Conservation (phyloP, 768 basidiomycete genomes). For the Hygrophorus pudorinus region DNA sequence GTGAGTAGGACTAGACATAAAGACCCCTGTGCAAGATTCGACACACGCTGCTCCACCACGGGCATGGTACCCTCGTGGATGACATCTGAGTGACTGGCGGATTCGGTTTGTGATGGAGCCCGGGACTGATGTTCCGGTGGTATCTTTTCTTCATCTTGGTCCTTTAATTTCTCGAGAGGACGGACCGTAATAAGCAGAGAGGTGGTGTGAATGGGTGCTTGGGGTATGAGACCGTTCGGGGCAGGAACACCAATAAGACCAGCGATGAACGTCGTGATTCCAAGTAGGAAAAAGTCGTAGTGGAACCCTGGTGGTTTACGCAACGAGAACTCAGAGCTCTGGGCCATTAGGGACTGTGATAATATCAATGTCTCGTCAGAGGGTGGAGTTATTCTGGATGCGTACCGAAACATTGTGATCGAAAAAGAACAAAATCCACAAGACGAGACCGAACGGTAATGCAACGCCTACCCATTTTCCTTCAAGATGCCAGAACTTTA, state of each 20-base stretch:
- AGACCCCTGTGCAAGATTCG: no score
- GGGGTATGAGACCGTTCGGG: constrained; percentile 77
- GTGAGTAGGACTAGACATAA: no score
- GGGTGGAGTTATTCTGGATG: constrained; percentile 5
- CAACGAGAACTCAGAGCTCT: constrained; percentile 80
- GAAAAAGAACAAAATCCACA: constrained; percentile 93
- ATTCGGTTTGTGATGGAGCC: constrained; percentile 21
- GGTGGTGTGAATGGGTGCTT: constrained; percentile 88
- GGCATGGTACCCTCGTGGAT: no score
- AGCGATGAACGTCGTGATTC: constrained; percentile 81
- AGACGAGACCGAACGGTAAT: constrained; percentile 77
- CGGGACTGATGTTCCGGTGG: no score
- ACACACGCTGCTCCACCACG: no score
- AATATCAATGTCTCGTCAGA: constrained; percentile 4
- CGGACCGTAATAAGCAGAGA: constrained; percentile 65
- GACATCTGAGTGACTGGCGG: no score
- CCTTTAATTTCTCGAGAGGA: constrained; percentile 25
- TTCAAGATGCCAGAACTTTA: no score
- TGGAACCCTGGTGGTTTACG: constrained; percentile 86
- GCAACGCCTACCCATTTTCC: constrained; percentile 91
- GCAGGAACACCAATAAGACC: constrained; percentile 82
- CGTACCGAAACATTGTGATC: constrained; percentile 89
- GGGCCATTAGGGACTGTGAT: constrained; percentile 80
- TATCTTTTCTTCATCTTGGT: constrained; percentile 26
- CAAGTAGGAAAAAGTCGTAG: constrained; percentile 85